Evolutionary conservation across 345 rosid species (phyloP), one percentile per base, ranked within the genome.

Genomic region (Corchorus capsularis): DNA sequence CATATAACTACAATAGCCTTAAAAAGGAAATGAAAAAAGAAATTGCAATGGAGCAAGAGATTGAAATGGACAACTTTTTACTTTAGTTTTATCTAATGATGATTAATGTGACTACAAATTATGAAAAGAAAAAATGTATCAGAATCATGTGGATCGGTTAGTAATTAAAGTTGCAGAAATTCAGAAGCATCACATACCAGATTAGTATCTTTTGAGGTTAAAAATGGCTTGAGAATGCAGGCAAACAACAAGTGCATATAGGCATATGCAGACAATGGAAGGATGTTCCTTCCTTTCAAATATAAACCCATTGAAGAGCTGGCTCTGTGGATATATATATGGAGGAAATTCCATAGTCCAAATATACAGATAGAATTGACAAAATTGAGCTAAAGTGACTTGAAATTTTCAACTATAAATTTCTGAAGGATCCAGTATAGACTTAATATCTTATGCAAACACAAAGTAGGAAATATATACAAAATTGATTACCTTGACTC

Each of bases 401-500:
- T 13, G 10, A 39, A 17, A 1, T n/a, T n/a, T 41, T 47, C 8
- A 16, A 49, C 19, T 50, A 6, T n/a, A n/a, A n/a, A n/a, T n/a
- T n/a, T 2, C 4, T 6, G 53, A 72, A n/a, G 0, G 0, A 39
- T 60, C 17, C 20, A 41, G 32, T 8, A 3, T 17, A 45, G 39
- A 16, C 22, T 27, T 27, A 27, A 27, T 45, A 15, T 46, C 50
- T 35, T 75, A 53, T n/a, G 43, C 39, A 52, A 22, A 7, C 8
- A 46, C n/a, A 61, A 41, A 74, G 49, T 6, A 11, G 74, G 14
- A 2, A 43, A 11, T 27, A 7, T 15, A 41, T 39, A 39, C 6
- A 1, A 17, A 19, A 39, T 1, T 19, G 55, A 52, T 49, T 79
- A 88, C 90, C 88, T 81, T 32, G 87, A 50, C 16, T 82, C 73